Evolutionary conservation across 306 rosid genomes (phyloP), one percentile per base, ranked within the genome.

Genomic region (Cucumis cinereus): DNA sequence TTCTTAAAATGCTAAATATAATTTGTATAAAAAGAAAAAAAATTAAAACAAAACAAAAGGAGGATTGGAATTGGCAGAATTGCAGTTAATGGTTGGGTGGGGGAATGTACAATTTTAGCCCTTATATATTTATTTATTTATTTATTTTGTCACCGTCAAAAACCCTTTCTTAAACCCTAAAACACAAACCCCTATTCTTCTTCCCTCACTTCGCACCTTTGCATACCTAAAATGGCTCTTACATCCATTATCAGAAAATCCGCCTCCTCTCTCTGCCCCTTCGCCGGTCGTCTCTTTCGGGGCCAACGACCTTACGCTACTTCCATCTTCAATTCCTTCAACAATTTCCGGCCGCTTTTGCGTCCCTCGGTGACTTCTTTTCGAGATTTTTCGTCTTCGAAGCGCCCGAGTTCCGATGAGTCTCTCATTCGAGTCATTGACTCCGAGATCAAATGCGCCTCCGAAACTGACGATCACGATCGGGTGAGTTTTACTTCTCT

Each of bases 171-270:
- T 69, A 64, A 69, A 69, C 71, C 71, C 71, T 64, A 69, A 69
- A 69, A 19, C 73, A 55, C 10, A 69, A 69, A 19, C 53, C 57
- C 5, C 40, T 23, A 14, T 43, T 23, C 57, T 33, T 61, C 23
- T 1, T 28, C 26, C 4, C 28, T 49, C 17, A 0, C 16, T 24
- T 35, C 74, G 3, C 35, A 23, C 20, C 35, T 67, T 67, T 2
- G 35, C 28, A 14, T 2, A 43, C 20, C 43, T 43, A 79, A 79
- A 78, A 94, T 94, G 99, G 95, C 91, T 38, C 80, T 89, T 78
- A 57, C 74, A 77, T 86, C 92, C 52, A 83, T 90, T 75, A 72
- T 94, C 77, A 92, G 96, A 79, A 87, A 79, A 79, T 91, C 96
- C 41, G 78, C 81, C 17, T 85, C 86, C 79, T 87, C 87, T 36